Conservation (phyloP, 2,329 filamentous ascomycete species). For the Fusarium nygamai region DNA sequence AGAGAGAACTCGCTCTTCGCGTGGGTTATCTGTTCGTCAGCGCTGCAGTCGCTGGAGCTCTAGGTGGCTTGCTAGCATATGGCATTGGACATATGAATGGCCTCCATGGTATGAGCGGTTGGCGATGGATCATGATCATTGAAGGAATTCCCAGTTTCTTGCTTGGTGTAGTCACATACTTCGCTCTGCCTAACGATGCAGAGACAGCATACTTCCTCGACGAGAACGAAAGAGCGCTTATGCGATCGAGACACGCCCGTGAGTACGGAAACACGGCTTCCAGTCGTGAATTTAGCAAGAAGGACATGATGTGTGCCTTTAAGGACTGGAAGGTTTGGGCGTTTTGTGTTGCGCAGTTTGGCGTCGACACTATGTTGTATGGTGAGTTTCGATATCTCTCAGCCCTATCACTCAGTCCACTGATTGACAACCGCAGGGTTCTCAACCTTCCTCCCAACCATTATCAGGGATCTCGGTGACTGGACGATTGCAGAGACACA, state of each 20-base stretch:
- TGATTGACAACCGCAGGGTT: constrained; percentile 61
- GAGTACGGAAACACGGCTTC: constrained; percentile 61
- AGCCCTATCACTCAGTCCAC: not conserved
- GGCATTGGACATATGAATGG: constrained; percentile 80
- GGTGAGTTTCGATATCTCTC: constrained; percentile 44
- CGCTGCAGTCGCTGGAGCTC: constrained; percentile 75
- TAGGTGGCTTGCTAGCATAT: constrained; percentile 78
- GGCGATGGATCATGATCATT: constrained; percentile 76
- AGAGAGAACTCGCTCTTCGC: constrained; percentile 75
- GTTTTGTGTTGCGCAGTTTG: constrained; percentile 77
- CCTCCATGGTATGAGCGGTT: constrained; percentile 69
- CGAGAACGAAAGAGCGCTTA: constrained; percentile 71
- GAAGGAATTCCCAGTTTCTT: constrained; percentile 56
- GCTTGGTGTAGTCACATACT: constrained; percentile 49
- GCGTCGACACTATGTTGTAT: constrained; percentile 80
- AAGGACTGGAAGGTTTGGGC: constrained; percentile 80
- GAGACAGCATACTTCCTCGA: constrained; percentile 69
- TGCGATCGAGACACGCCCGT: constrained; percentile 54
- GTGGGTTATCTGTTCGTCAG: constrained; percentile 79
- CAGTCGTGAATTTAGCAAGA: constrained; percentile 59
- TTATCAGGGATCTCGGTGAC: constrained; percentile 73
- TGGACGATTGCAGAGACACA: constrained; percentile 75
- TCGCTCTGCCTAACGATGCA: constrained; percentile 50
- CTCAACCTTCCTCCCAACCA: constrained; percentile 81
- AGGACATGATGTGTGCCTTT: constrained; percentile 73